Base-by-base conservation (phyloP, 2,329 filamentous ascomycete species). In the Aureobasidium musti region DNA sequence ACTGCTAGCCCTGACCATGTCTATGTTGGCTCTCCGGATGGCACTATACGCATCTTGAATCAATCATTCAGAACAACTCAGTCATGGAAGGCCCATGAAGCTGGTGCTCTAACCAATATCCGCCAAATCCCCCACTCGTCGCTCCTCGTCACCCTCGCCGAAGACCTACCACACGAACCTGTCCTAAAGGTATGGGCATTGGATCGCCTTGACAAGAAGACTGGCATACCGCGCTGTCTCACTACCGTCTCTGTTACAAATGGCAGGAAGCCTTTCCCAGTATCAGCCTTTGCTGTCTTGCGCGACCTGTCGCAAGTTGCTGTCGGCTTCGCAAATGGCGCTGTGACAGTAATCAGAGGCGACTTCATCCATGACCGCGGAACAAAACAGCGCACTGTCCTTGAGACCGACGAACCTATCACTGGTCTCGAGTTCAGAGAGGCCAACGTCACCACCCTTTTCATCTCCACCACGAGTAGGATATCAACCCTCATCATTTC, bases 121-220 rank as follows among this genome's bases (percentile, higher is more conserved):
- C 91, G 89, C 78, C 94, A 97, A 79, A 86, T 98, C 35, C 90
- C 93, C 70, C 91, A 91, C 41, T 97, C 93, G 0, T 89, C 91
- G 64, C 79, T 97, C 69, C 83, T 99, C 33, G 88, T 97, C 41
- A 98, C 95, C 0, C 83, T 94, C 68, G 86, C 90, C 67, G 95
- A 99, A 78, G 93, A 98, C 73, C 82, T 97, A 63, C 90, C 90
- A 45, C 90, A 86, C 72, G 92, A 98, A 72, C 94, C 95, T 0
- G 85, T 94, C 23, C 79, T 99, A 68, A 98, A 97, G 77, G 94
- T 98, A n/a, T 99, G 95, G 95, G 94, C 92, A 26, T 82, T 99
- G 72, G 93, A 98, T 76, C 96, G 93, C 79, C 84, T 89, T 4
- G 92, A 96, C 71, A 98, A 95, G 84, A 98, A 96, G 83, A 96